Conservation (phyloP, 192 early-diverging fungal genomes). For the Linnemannia schmuckeri region DNA sequence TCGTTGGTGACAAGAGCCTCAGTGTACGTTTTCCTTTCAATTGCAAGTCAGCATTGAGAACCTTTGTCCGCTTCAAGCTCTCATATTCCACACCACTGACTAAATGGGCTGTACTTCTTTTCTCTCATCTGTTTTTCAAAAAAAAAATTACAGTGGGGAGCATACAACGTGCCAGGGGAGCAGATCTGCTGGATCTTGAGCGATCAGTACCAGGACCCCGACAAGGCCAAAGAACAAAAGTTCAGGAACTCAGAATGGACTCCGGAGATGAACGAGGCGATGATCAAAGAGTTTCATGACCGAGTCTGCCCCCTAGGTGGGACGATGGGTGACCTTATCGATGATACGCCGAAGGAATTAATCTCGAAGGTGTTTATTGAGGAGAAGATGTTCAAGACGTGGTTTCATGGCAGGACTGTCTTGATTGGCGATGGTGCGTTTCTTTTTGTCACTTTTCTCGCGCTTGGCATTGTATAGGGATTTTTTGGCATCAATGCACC, state of each 20-base stretch:
- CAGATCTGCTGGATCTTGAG: slow-evolving; percentile 29
- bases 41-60: too few relatives aligned
- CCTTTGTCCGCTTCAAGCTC: too few relatives aligned
- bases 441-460: background rate
- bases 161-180: slow-evolving; percentile 3
- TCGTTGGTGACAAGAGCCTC: slow-evolving; percentile 1
- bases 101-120: too few relatives aligned
- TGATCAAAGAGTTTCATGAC: slow-evolving; percentile 23
- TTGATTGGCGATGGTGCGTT: slow-evolving; percentile 36
- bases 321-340: slow-evolving; percentile 28
- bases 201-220: slow-evolving; percentile 10
- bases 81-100: too few relatives aligned
- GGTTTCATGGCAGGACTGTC: slow-evolving; percentile 26
- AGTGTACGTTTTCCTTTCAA: slow-evolving; percentile 2
- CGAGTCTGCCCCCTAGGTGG: slow-evolving; percentile 13
- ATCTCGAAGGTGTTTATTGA: slow-evolving; percentile 43
- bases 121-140: background rate
- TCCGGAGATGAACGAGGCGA: slow-evolving; percentile 13
- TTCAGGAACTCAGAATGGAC: slow-evolving; percentile 34
- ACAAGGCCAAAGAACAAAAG: slow-evolving; percentile 5
- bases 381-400: slow-evolving; percentile 47
- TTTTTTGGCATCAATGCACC: background rate
- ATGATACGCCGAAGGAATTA: slow-evolving; percentile 21
- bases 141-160: slow-evolving; percentile 24
- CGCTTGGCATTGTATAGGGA: background rate